phyloP scores from a whole-genome alignment of 192 early-diverging fungal genomes.

The Linderina pennispora region DNA sequence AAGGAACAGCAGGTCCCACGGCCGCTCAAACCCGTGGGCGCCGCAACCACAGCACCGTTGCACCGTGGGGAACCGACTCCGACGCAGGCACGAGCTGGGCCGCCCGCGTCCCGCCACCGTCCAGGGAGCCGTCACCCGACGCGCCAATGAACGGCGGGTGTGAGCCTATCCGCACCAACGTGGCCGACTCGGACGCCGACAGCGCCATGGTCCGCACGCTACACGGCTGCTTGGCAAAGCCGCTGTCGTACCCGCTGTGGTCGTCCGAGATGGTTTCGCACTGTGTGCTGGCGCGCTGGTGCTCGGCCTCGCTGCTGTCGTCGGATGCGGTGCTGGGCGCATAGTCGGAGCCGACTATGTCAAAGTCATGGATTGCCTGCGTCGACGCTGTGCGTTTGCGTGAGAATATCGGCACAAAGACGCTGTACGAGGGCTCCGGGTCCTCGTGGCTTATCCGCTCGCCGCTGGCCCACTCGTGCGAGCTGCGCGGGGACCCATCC shows the following conservation, averaged over 20 bases:
- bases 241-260: neutral
- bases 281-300: neutral
- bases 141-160: too few species aligned
- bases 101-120: neutral
- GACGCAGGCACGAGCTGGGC: constrained; percentile 16
- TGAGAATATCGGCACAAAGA: constrained; percentile 8
- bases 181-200: constrained; percentile 28
- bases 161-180: too few species aligned
- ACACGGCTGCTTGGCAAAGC: constrained; percentile 1
- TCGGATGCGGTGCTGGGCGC: too few species aligned
- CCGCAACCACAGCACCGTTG: constrained; percentile 35
- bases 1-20: constrained; percentile 41
- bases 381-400: constrained; percentile 37
- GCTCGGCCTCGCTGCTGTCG: constrained; percentile 3
- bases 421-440: too few species aligned
- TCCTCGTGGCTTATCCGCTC: too few species aligned
- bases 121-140: neutral
- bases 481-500: too few species aligned
- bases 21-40: constrained; percentile 34
- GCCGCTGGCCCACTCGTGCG: constrained; percentile 3
- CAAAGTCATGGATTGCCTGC: constrained; percentile 31
- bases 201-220: constrained; percentile 14
- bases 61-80: constrained; percentile 26
- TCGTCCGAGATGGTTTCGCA: neutral
- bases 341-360: too few species aligned